These are phyloP conservation scores for Phialophora macrospora DNA, from an alignment of 2,329 filamentous ascomycete genomes.

Conservation along the genomic window DNA sequence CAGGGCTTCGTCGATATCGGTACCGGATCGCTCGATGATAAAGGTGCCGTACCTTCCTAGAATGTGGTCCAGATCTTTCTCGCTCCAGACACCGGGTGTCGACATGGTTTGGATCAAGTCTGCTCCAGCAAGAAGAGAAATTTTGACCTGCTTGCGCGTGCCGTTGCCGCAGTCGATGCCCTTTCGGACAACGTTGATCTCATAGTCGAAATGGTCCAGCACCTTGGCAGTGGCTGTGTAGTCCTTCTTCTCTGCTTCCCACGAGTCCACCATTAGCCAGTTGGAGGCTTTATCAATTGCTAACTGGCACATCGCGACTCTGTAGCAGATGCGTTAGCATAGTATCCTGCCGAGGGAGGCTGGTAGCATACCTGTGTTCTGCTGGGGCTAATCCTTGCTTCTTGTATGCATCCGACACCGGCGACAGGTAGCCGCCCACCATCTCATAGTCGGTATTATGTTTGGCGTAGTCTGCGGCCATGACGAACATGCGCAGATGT, in stretches of 20 bases:
- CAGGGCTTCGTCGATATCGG: constrained; percentile 85
- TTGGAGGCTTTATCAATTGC: constrained; percentile 75
- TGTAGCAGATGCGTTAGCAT: constrained; percentile 40
- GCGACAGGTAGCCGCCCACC: constrained; percentile 81
- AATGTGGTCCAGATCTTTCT: constrained; percentile 84
- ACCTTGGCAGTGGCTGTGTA: constrained; percentile 90
- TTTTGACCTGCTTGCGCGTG: constrained; percentile 68
- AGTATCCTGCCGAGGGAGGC: neutral
- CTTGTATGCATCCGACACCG: constrained; percentile 77
- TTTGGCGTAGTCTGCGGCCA: constrained; percentile 79
- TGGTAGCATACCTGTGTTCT: constrained; percentile 62
- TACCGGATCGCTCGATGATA: constrained; percentile 85
- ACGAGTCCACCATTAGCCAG: constrained; percentile 86
- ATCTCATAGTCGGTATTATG: constrained; percentile 81
- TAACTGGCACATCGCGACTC: constrained; percentile 83
- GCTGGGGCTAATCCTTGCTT: constrained; percentile 78
- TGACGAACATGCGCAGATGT: constrained; percentile 85
- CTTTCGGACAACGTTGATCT: constrained; percentile 79
- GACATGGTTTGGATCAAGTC: constrained; percentile 77
- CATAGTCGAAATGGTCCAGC: constrained; percentile 86
- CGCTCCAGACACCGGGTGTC: constrained; percentile 75
- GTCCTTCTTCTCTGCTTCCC: constrained; percentile 82
- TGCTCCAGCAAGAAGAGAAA: constrained; percentile 80
- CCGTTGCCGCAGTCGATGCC: constrained; percentile 74
- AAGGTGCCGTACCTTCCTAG: constrained; percentile 81